Evolutionary conservation across 2,329 filamentous ascomycete species (phyloP).

Genomic region (Tolypocladium capitatum): DNA sequence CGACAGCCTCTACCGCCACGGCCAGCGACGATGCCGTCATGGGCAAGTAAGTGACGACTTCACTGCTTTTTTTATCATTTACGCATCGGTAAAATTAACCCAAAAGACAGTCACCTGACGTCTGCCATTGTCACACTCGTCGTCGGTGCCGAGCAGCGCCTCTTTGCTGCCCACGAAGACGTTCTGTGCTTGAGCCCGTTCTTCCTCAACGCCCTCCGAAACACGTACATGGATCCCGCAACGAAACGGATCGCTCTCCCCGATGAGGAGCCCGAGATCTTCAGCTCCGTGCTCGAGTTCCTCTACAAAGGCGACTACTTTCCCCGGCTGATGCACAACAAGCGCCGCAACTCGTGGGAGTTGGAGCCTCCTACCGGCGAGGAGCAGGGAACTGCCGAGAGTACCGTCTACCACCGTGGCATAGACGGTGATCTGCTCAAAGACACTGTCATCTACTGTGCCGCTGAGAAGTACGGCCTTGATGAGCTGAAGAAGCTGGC

Average conservation of each 20-base stretch:
- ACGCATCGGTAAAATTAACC: not conserved
- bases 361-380: slow-evolving; percentile 50
- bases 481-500: slow-evolving; percentile 75
- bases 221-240: slow-evolving; percentile 19
- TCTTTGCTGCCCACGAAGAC: slow-evolving; percentile 87
- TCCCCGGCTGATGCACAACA: slow-evolving; percentile 70
- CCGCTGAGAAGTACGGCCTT: slow-evolving; percentile 71
- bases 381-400: slow-evolving; percentile 35
- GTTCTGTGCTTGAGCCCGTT: slow-evolving; percentile 67
- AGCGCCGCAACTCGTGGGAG: slow-evolving; percentile 67
- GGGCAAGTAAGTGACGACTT: slow-evolving; percentile 26
- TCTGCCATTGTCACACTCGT: slow-evolving; percentile 68
- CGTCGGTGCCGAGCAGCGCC: slow-evolving; percentile 67
- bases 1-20: slow-evolving; percentile 29
- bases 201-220: slow-evolving; percentile 39
- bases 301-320: slow-evolving; percentile 93
- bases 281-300: slow-evolving; percentile 81
- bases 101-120: slow-evolving; percentile 33
- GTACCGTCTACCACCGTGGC: slow-evolving; percentile 55
- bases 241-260: slow-evolving; percentile 65
- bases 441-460: slow-evolving; percentile 84
- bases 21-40: slow-evolving; percentile 25
- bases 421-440: slow-evolving; percentile 60
- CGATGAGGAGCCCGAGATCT: slow-evolving; percentile 79
- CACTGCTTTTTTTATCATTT: not conserved